phyloP scores from a whole-genome alignment of 768 basidiomycete species.

The Trametes gibbosa region DNA sequence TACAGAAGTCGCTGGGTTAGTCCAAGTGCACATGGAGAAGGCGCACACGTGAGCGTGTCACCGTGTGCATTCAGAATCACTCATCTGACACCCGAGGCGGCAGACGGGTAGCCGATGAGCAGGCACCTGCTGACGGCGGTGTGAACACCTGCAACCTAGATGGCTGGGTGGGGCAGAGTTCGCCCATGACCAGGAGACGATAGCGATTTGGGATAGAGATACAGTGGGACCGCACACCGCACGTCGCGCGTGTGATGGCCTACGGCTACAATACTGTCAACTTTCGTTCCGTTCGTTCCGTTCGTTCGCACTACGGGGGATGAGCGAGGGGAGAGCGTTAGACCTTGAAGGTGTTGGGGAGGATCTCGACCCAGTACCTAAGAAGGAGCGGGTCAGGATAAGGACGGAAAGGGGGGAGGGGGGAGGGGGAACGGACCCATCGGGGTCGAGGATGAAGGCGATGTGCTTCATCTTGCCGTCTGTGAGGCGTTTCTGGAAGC shows the following conservation, averaged over 20 bases:
- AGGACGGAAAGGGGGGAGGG: background rate
- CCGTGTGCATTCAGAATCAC: background rate
- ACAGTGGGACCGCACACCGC: background rate
- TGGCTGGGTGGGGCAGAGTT: too few relatives aligned
- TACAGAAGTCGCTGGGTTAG: too few relatives aligned
- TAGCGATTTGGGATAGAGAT: background rate
- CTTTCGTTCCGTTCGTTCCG: background rate
- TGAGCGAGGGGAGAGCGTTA: background rate
- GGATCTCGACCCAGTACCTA: constrained; percentile 63
- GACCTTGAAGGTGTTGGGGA: constrained; percentile 25
- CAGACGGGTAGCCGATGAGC: background rate
- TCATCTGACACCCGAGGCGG: background rate
- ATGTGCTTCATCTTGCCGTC: constrained; percentile 88
- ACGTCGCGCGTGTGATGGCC: background rate
- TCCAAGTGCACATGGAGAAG: background rate
- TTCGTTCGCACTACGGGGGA: background rate
- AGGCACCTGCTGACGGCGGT: background rate
- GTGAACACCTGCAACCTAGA: background rate
- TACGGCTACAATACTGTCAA: background rate
- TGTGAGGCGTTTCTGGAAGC: constrained; percentile 82
- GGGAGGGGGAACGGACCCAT: constrained; percentile 49
- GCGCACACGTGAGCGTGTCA: constrained; percentile 7
- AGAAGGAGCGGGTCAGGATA: background rate
- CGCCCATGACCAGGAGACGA: background rate
- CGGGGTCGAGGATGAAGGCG: constrained; percentile 83